Base-by-base conservation (phyloP, 805 yeast genomes). In the Candida silvicultrix region DNA sequence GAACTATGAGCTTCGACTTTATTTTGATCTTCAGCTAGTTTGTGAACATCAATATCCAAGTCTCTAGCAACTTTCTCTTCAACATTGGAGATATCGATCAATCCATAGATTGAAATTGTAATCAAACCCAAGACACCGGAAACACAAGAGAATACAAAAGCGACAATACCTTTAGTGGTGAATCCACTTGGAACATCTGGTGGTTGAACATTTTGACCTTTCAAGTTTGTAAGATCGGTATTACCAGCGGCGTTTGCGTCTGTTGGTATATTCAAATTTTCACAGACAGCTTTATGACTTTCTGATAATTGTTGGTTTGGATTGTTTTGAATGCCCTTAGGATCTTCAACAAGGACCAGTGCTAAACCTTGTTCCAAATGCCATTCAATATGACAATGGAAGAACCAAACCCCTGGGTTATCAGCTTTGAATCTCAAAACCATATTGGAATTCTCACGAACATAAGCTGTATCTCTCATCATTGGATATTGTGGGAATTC, bases 101-200 rank as follows among this genome's bases (percentile, higher is more conserved):
- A 67, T 69, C 99, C 99, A 68, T 92, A 94, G 65, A 81, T 58
- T 42, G 85, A 76, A 60, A 94, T 87, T 54, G 83, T 75, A 46
- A 69, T 71, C 68, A 90, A 70, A 66, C 99, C 99, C 19, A 88
- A 67, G 51, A 88, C 62, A 60, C 94, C 99, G 42, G 96, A 78
- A 56, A 92, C 60, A 73, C 87, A 79, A 7, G 97, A 88, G 75
- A 94, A 92, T 19, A 85, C 92, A 66, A 94, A 71, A 12, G 98
- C 98, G 45, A 92, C 95, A 63, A 85, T 83, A 73, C 99, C 99
- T 63, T 85, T 82, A 47, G 95, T 87, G 43, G 98, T 92, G 78
- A 94, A 92, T 16, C 97, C 97, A 40, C 74, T 63, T 40, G 98
- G 98, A 58, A 94, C 76, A 38, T 68, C 56, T 53, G 72, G 70